Evolutionary conservation across 176 grass and related monocot species (phyloP), one percentile per base, ranked within the genome.

Genomic region (Carex myosuroides): DNA sequence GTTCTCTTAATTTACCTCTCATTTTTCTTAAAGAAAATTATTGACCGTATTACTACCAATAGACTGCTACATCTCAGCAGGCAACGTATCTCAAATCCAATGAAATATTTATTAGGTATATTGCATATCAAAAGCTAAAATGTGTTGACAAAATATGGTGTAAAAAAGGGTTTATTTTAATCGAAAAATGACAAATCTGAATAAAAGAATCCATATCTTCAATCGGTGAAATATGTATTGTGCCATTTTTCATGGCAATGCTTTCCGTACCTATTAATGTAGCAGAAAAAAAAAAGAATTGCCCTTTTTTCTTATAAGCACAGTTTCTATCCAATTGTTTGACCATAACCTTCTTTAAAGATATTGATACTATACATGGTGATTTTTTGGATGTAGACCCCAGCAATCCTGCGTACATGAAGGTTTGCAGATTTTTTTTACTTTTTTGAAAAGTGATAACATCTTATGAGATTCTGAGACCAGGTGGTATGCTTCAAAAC

Each of bases 381-480:
- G 92, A 95, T 71, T 98, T 98, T 93, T 86, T 98, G 88, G 93
- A 90, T 70, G 77, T 93, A 80, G 70, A 92, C 82, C 77, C 46
- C n/a, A 86, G 24, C 0, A 89, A 93, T 85, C 88, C 86, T 0
- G 77, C 80, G 57, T 95, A 91, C 85, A 84, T 88, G 60, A 87
- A 90, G 96, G 96, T 98, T 86, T 67, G 70, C 56, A 54, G 18
- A 18, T 67, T 58, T 78, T 30, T 82, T 79, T 77, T 74, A 72
- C 33, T 80, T 58, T 73, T 29, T 10, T 48, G 20, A 64, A 9
- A 77, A 69, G 42, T 87, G 3, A 26, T 83, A 20, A 13, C 55
- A 22, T 82, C 60, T 29, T 48, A 30, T n/a, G 67, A 65, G 10
- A 63, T 58, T 24, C 9, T 74, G 66, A 84, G 30, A 41, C 21